Conservation (phyloP, 2,329 filamentous ascomycete genomes). For the Chaetomium globosum region DNA sequence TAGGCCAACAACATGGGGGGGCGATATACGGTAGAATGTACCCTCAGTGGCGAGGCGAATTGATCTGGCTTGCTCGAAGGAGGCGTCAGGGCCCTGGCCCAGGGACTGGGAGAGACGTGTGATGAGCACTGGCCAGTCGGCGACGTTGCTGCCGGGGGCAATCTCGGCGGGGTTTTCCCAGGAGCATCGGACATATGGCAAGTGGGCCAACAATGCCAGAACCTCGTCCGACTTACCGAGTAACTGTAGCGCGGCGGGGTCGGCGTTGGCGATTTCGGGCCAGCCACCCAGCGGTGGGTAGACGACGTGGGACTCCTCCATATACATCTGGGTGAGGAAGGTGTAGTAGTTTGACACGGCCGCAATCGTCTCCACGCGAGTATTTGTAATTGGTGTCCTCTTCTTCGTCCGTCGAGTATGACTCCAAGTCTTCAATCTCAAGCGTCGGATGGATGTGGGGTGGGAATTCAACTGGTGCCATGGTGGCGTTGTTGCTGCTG, state of each 20-base stretch:
- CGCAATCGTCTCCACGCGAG: conserved; percentile 12
- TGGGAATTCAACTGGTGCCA: too few relatives aligned
- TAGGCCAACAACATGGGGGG: conserved; percentile 1
- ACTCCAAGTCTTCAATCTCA: not conserved
- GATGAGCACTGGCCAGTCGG: conserved; percentile 7
- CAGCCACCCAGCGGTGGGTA: conserved; percentile 16
- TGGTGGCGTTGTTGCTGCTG: too few relatives aligned
- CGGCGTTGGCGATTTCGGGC: conserved; percentile 18
- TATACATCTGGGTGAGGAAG: conserved; percentile 18
- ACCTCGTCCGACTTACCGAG: conserved; percentile 21
- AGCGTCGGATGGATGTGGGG: too few relatives aligned
- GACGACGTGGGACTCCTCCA: conserved; percentile 11
- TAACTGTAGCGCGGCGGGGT: not conserved
- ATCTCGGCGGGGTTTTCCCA: not conserved
- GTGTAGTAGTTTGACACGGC: conserved; percentile 10
- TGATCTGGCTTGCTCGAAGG: not conserved
- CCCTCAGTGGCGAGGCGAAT: conserved; percentile 4
- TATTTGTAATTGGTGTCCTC: conserved; percentile 1
- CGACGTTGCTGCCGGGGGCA: not conserved
- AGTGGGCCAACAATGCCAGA: conserved; percentile 10
- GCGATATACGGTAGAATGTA: not conserved
- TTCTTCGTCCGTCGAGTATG: not conserved
- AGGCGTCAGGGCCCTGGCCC: too few relatives aligned
- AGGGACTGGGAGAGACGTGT: not conserved
- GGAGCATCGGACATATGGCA: conserved; percentile 9